Conservation (phyloP, 345 rosid genomes). For the Populus davidiana region DNA sequence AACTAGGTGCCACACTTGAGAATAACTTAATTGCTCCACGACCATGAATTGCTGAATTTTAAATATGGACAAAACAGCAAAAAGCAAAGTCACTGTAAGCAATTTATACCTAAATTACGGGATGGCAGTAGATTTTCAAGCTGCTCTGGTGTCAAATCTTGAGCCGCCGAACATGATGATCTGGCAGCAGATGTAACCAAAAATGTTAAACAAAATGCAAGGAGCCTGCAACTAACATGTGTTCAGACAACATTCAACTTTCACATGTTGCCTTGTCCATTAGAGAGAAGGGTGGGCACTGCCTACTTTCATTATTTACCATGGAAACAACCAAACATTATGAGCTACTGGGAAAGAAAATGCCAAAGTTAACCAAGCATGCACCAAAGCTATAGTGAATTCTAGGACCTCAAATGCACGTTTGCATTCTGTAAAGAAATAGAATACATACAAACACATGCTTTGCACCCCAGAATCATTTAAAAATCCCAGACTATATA, state of each 20-base stretch:
- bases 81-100: conserved; percentile 5
- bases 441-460: background rate
- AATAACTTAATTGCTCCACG: background rate
- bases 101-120: conserved; percentile 45
- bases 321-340: too few species aligned
- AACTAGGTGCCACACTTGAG: background rate
- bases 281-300: background rate
- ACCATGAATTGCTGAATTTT: too few species aligned
- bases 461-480: too few species aligned
- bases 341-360: too few species aligned
- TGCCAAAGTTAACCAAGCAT: too few species aligned
- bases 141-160: conserved; percentile 52
- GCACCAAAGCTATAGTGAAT: too few species aligned
- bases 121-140: conserved; percentile 54
- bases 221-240: background rate
- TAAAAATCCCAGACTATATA: background rate
- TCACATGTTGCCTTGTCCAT: background rate
- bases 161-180: conserved; percentile 54
- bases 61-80: background rate
- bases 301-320: background rate
- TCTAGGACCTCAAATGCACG: background rate
- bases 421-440: background rate
- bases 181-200: conserved; percentile 33
- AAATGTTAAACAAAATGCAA: conserved; percentile 1
- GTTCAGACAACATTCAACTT: background rate